These are phyloP conservation scores for Backusella circina DNA, from an alignment of 192 early-diverging fungal genomes.

Conservation along the genomic window DNA sequence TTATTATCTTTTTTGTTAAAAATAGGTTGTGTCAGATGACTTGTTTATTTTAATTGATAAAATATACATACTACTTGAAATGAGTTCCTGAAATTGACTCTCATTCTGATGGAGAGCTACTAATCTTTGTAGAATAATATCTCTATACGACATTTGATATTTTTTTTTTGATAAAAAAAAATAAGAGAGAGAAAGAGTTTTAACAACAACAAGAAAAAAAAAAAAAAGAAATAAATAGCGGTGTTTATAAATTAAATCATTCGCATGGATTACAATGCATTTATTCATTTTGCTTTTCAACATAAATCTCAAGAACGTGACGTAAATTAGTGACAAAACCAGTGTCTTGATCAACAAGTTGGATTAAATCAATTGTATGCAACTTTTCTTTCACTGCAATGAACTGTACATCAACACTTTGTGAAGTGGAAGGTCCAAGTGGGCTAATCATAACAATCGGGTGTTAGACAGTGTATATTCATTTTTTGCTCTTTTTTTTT, in stretches of 20 bases:
- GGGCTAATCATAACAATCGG: slow-evolving; percentile 28
- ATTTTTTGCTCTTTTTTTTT: not conserved
- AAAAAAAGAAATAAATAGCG: not conserved
- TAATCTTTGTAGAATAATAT: slow-evolving; percentile 8
- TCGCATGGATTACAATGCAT: not conserved
- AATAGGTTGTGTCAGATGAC: not conserved
- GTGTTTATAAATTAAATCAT: not conserved
- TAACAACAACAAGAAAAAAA: not conserved
- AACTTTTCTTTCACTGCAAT: slow-evolving; percentile 56
- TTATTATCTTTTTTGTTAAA: not conserved
- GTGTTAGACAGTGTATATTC: not conserved
- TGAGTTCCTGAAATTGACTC: not conserved
- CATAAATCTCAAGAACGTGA: slow-evolving; percentile 39
- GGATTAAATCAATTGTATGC: slow-evolving; percentile 54
- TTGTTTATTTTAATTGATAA: not conserved
- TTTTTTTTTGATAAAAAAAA: not conserved
- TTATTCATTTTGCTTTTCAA: slow-evolving; percentile 8
- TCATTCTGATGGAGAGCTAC: not conserved
- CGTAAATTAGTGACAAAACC: slow-evolving; percentile 58
- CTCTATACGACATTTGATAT: slow-evolving; percentile 11
- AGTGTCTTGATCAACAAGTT: slow-evolving; percentile 56
- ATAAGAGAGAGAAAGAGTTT: not conserved
- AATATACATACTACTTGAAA: not conserved
- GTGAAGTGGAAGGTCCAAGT: slow-evolving; percentile 50
- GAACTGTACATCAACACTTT: slow-evolving; percentile 52